Percentiles rank a stretch among this genome's conserved stretches.
Conservation (phyloP, 192 early-diverging fungal species). For the Kickxella alabastrina region DNA sequence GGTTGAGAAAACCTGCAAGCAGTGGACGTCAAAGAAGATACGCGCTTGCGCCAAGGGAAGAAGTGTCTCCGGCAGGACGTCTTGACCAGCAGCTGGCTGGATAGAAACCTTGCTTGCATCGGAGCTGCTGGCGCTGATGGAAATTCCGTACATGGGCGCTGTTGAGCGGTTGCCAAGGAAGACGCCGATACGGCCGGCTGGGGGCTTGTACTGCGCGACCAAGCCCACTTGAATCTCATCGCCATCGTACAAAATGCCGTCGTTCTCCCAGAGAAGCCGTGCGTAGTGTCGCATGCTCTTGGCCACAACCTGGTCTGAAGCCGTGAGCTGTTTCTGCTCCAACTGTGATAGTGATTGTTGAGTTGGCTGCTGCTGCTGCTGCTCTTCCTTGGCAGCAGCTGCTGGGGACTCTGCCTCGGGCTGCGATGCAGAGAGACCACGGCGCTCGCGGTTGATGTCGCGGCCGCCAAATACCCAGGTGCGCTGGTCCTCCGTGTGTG, state of each 20-base stretch:
- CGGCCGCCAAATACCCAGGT: constrained; percentile 91
- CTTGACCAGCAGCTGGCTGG: constrained; percentile 56
- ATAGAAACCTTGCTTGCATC: constrained; percentile 53
- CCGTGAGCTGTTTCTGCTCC: background rate
- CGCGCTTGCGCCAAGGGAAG: constrained; percentile 59
- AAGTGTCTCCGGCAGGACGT: constrained; percentile 67
- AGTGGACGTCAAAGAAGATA: constrained; percentile 74
- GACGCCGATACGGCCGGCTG: constrained; percentile 83
- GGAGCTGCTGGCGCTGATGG: constrained; percentile 54
- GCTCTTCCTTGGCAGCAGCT: no score
- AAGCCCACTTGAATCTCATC: constrained; percentile 83
- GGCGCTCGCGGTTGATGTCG: constrained; percentile 67
- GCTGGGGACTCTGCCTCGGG: no score
- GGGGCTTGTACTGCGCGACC: constrained; percentile 89
- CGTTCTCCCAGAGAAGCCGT: constrained; percentile 61
- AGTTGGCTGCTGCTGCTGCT: background rate
- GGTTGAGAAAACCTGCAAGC: constrained; percentile 55
- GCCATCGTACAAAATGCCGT: constrained; percentile 94
- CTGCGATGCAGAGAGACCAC: background rate
- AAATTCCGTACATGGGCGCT: constrained; percentile 60
- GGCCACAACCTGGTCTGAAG: no score
- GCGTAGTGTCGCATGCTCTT: constrained; percentile 53
- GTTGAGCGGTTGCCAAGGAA: constrained; percentile 89
- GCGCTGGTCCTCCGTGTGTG: constrained; percentile 92
- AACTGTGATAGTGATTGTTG: background rate